A percentile compares a stretch with the other conserved stretches of the same genome.
phyloP scores from a whole-genome alignment of 257 asterid genomes.

The Nicotiana undulata region DNA sequence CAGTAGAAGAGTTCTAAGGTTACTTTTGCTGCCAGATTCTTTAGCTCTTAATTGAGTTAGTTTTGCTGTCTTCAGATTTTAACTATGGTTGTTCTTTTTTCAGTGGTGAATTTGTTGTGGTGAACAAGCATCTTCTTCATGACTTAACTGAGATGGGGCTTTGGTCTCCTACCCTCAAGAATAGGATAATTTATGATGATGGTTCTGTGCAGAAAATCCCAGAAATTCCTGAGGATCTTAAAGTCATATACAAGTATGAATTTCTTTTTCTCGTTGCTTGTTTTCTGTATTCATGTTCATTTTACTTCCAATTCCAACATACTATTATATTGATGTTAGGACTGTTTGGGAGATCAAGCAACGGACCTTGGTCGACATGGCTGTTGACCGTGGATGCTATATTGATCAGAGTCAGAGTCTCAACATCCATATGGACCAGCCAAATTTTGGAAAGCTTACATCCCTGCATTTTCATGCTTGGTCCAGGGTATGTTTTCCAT shows the following conservation, averaged over 20 bases:
- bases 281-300: not conserved
- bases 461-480: constrained; percentile 90
- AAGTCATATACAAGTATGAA: constrained; percentile 66
- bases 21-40: not conserved
- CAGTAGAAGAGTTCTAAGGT: constrained; percentile 92
- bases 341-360: constrained; percentile 98
- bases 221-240: constrained; percentile 66
- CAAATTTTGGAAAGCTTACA: constrained; percentile 77
- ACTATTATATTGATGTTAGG: constrained; percentile 21
- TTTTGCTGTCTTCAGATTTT: constrained; percentile 3
- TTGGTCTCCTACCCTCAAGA: constrained; percentile 83
- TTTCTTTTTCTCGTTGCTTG: not conserved
- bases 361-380: constrained; percentile 78
- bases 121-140: constrained; percentile 92
- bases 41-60: not conserved
- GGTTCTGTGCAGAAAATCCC: constrained; percentile 87
- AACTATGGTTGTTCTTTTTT: constrained; percentile 1
- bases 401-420: constrained; percentile 97
- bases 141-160: constrained; percentile 95
- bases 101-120: constrained; percentile 98
- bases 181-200: constrained; percentile 70
- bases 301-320: not conserved
- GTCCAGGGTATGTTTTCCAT: constrained; percentile 43
- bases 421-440: constrained; percentile 96
- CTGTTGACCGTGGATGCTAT: constrained; percentile 93